Evolutionary conservation across 2,329 filamentous ascomycete genomes (phyloP).

Genomic region (Clonostachys solani): DNA sequence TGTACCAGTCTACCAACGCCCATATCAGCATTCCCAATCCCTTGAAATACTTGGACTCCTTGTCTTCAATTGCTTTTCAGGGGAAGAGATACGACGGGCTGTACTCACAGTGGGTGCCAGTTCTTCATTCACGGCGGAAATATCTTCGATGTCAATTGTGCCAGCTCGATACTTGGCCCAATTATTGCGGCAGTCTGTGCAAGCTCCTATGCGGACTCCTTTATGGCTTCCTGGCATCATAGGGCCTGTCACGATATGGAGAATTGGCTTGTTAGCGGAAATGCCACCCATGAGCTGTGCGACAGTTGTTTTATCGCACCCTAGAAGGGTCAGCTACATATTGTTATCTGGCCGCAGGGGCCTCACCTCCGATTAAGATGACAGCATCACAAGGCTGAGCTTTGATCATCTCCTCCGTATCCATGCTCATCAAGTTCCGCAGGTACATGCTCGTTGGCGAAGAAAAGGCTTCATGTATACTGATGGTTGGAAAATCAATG

Average conservation of each 20-base stretch:
- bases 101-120: conserved; percentile 53
- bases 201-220: conserved; percentile 64
- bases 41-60: no score
- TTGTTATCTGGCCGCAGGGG: no score
- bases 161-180: conserved; percentile 68
- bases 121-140: conserved; percentile 66
- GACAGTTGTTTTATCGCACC: conserved; percentile 71
- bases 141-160: conserved; percentile 67
- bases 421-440: conserved; percentile 74
- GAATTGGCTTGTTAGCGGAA: conserved; percentile 67
- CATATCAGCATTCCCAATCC: no score
- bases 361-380: conserved; percentile 54
- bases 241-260: conserved; percentile 66
- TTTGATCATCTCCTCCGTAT: conserved; percentile 73
- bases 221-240: conserved; percentile 70
- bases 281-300: conserved; percentile 74
- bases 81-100: no score
- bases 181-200: conserved; percentile 70
- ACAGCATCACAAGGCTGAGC: conserved; percentile 68
- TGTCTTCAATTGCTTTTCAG: no score
- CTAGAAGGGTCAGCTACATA: no score
- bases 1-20: conserved; percentile 51
- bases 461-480: conserved; percentile 65
- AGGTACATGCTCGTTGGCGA: conserved; percentile 72
- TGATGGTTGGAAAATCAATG: conserved; percentile 72